A percentile compares a stretch with the other conserved stretches of the same genome.
Conservation (phyloP, 805 yeast genomes). For the Yarrowia hollandica region DNA sequence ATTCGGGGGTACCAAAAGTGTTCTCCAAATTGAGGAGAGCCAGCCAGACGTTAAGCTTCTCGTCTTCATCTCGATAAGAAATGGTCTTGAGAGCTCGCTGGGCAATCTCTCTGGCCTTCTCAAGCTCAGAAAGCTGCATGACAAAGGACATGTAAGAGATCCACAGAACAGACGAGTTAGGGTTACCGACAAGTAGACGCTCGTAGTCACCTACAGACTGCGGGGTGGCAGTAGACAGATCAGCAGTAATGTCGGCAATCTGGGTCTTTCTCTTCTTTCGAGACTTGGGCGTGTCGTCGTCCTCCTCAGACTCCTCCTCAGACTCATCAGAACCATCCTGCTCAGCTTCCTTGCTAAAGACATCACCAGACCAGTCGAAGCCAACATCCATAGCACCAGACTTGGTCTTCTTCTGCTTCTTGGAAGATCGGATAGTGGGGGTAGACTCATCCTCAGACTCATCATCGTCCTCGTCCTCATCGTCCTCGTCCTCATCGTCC, state of each 20-base stretch:
- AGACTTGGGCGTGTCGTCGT: slow-evolving; percentile 43
- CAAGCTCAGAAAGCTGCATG: slow-evolving; percentile 88
- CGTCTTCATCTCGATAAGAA: slow-evolving; percentile 86
- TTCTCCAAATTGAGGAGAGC: slow-evolving; percentile 92
- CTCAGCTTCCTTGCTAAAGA: slow-evolving; percentile 59
- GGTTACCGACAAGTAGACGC: slow-evolving; percentile 85
- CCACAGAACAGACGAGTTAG: slow-evolving; percentile 92
- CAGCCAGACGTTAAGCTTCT: slow-evolving; percentile 92
- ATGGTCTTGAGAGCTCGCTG: slow-evolving; percentile 90
- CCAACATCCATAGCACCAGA: slow-evolving; percentile 69
- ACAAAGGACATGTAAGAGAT: slow-evolving; percentile 99
- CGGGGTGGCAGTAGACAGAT: slow-evolving; percentile 79
- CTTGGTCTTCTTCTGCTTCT: slow-evolving; percentile 35
- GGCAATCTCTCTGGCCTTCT: slow-evolving; percentile 90
- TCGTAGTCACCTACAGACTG: slow-evolving; percentile 92
- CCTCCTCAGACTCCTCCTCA: slow-evolving; percentile 59
- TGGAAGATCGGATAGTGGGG: slow-evolving; percentile 34
- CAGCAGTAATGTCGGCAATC: slow-evolving; percentile 80
- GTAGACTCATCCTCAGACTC: slow-evolving; percentile 42
- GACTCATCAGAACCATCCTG: slow-evolving; percentile 46
- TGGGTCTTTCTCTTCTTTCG: slow-evolving; percentile 47
- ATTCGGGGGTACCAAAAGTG: slow-evolving; percentile 83
- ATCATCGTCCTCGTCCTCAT: slow-evolving; percentile 41
- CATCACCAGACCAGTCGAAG: slow-evolving; percentile 94
- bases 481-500: slow-evolving; percentile 39